Conservation (phyloP, 164 flowering plant genomes). For the Houttuynia cordata region DNA sequence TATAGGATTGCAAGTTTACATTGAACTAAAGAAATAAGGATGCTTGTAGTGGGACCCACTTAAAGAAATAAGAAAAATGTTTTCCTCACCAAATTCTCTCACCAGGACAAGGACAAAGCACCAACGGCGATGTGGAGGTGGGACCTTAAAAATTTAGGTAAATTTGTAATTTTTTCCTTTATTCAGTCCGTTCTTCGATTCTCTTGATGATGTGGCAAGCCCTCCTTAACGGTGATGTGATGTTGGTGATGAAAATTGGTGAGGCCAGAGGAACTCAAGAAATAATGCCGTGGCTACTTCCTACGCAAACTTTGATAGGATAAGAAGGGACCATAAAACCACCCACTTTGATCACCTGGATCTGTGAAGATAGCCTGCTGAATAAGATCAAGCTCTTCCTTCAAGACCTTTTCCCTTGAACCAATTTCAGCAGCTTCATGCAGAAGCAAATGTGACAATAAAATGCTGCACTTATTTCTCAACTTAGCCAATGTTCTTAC, state of each 20-base stretch:
- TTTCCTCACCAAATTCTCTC: too few relatives aligned
- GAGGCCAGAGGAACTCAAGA: too few relatives aligned
- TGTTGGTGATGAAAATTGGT: too few relatives aligned
- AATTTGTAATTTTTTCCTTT: too few relatives aligned
- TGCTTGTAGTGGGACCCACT: constrained; percentile 27
- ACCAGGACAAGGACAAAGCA: too few relatives aligned
- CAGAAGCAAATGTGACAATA: constrained; percentile 50
- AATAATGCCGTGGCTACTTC: constrained; percentile 40
- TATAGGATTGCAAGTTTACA: constrained; percentile 20
- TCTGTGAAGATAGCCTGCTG: constrained; percentile 81
- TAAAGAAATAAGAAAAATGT: too few relatives aligned
- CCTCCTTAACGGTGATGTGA: too few relatives aligned
- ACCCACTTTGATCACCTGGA: constrained; percentile 95
- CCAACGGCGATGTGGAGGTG: too few relatives aligned
- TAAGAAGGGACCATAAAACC: constrained; percentile 73
- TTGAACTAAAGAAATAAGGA: constrained; percentile 33
- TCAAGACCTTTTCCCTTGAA: constrained; percentile 45
- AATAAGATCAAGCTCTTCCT: constrained; percentile 70
- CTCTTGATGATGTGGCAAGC: too few relatives aligned
- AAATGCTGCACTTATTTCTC: constrained; percentile 35
- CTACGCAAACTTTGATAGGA: constrained; percentile 48
- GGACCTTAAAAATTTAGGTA: too few relatives aligned
- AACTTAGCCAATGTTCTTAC: neutral
- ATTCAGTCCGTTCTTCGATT: too few relatives aligned
- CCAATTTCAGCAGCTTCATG: constrained; percentile 34